Evolutionary conservation across 768 basidiomycete genomes (phyloP), one percentile per base, ranked within the genome.

Genomic region (Suillus paluster): DNA sequence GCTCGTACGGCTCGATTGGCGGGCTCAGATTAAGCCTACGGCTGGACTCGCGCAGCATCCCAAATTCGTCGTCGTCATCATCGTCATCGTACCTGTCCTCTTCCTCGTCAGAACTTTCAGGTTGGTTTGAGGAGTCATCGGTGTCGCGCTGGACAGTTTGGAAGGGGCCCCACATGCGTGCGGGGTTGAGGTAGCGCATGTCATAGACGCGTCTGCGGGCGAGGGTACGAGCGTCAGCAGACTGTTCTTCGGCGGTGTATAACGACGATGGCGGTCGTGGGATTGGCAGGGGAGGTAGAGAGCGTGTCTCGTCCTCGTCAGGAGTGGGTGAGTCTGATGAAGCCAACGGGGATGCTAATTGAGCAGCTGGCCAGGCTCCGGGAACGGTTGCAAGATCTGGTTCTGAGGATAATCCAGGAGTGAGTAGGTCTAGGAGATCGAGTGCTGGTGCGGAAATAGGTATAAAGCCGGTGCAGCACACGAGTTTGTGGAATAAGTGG

Each of bases 391-490:
- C n/a, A 17, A 27, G n/a, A 23, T 36, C 21, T 14, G 34, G n/a
- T n/a, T 14, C 33, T 19, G 34, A 30, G 10, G 23, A 49, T n/a
- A n/a, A n/a, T 11, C 3, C 10, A 15, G 48, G 23, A 14, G 49
- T 33, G 30, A 8, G 21, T 23, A 5, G 30, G n/a, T 23, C 49
- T 54, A 23, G 9, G 53, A 54, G 36, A 23, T 55, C 23, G 10
- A 10, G 36, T 12, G 17, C n/a, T n/a, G 52, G 34, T 8, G 19
- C n/a, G 8, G 68, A 61, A 53, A 71, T 59, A 4, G 79, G 70
- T 17, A 75, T 74, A 55, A 83, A 82, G 15, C 84, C 84, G 3
- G 78, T 79, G 48, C 75, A 71, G 27, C 81, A 81, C 3, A 83
- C 65, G 52, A 85, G 75, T 50, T 75, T 78, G 55, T 78, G 73